Evolutionary conservation across 2,329 filamentous ascomycete genomes (phyloP).

Genomic region (Eutypella sp.): DNA sequence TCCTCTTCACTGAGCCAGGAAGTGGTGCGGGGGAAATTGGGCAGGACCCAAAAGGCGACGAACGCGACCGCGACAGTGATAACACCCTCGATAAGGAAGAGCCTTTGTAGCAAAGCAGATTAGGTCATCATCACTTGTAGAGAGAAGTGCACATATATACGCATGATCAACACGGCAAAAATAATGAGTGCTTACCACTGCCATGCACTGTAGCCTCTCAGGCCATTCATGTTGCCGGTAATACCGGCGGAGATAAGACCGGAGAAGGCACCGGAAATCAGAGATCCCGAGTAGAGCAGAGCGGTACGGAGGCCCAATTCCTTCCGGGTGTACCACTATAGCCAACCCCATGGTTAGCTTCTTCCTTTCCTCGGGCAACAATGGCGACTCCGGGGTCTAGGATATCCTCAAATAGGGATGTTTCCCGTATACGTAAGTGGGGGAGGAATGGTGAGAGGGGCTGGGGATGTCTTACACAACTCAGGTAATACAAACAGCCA

Average conservation of each 20-base stretch:
- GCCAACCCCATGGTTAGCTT: too few relatives aligned
- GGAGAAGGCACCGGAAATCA: constrained; percentile 68
- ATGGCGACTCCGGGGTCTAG: too few relatives aligned
- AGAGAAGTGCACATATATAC: neutral
- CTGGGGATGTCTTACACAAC: too few relatives aligned
- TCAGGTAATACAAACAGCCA: constrained; percentile 59
- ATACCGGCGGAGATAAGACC: constrained; percentile 63
- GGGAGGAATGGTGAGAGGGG: too few relatives aligned
- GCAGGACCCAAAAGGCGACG: constrained; percentile 54
- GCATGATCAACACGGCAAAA: neutral
- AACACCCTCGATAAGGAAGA: constrained; percentile 67
- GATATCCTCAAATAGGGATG: too few relatives aligned
- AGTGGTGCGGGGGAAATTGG: constrained; percentile 61
- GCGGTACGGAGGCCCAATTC: constrained; percentile 63
- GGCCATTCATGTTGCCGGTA: constrained; percentile 57
- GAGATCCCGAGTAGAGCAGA: constrained; percentile 61
- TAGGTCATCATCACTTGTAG: neutral
- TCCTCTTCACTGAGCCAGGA: constrained; percentile 54
- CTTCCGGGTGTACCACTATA: constrained; percentile 70
- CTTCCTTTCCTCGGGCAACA: too few relatives aligned
- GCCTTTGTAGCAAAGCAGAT: constrained; percentile 12
- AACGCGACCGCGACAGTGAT: constrained; percentile 59
- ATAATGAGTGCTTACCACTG: constrained; percentile 37
- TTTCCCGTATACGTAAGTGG: too few relatives aligned
- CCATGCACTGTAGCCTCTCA: constrained; percentile 54